These are phyloP conservation scores for Eimeria tenella DNA, from an alignment of 169 alveolate genomes.

Conservation along the genomic window DNA sequence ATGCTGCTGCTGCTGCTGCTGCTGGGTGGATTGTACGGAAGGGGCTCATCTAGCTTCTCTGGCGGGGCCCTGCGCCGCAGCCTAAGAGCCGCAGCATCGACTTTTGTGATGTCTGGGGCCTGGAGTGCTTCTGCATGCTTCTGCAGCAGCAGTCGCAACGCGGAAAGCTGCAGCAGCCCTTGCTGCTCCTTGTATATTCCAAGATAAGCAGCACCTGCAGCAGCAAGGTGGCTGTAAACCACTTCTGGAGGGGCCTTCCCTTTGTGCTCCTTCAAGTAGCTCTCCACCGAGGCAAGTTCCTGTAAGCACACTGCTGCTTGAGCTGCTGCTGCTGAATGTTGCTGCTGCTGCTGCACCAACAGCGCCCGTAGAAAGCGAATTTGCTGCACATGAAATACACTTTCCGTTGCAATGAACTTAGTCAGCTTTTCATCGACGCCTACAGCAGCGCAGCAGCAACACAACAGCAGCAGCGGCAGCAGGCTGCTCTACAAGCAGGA, in stretches of 20 bases:
- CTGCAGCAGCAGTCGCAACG: not conserved
- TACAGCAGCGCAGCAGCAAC: slow-evolving; percentile 13
- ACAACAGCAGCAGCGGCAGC: not conserved
- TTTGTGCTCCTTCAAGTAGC: slow-evolving; percentile 21
- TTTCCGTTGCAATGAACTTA: not conserved
- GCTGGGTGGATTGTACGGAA: not conserved
- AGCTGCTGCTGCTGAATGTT: slow-evolving; percentile 13
- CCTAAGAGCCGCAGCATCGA: slow-evolving; percentile 8
- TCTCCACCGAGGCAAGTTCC: not conserved
- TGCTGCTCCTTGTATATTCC: slow-evolving; percentile 30
- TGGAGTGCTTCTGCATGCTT: not conserved
- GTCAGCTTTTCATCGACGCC: not conserved
- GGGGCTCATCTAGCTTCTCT: slow-evolving; percentile 6
- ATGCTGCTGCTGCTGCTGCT: not conserved
- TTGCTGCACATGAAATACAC: slow-evolving; percentile 22
- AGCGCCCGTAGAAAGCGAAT: slow-evolving; percentile 26
- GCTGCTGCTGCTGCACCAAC: slow-evolving; percentile 58
- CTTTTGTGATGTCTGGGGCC: slow-evolving; percentile 7
- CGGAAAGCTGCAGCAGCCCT: slow-evolving; percentile 1
- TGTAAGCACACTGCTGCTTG: not conserved
- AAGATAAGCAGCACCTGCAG: slow-evolving; percentile 34
- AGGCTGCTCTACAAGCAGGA: not conserved
- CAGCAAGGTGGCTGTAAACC: slow-evolving; percentile 27
- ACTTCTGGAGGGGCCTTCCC: slow-evolving; percentile 12
- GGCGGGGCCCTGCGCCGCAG: not conserved